Evolutionary conservation across 75 land plant genomes (phyloP).

Genomic region (Sequoia sempervirens): DNA sequence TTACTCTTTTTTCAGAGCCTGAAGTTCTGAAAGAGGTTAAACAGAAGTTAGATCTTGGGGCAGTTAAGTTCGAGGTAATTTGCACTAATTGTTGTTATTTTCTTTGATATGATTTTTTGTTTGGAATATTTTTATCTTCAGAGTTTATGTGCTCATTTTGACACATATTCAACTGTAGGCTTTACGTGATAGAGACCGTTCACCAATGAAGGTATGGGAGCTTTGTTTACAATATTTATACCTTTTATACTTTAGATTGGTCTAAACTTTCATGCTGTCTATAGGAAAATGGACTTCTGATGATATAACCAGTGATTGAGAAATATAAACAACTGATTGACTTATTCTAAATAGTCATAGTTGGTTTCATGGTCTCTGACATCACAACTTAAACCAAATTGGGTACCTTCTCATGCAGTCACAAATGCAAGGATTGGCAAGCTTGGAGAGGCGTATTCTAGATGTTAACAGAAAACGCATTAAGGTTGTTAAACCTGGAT

Average conservation of each 20-base stretch:
- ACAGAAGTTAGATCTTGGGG: conserved; percentile 89
- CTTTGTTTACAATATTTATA: background rate
- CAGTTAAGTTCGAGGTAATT: conserved; percentile 91
- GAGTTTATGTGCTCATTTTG: background rate
- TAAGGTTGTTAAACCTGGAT: conserved; percentile 97
- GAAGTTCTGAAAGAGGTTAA: conserved; percentile 92
- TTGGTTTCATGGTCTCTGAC: background rate
- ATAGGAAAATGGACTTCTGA: background rate
- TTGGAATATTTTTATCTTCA: background rate
- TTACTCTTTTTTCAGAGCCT: conserved; percentile 59
- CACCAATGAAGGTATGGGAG: conserved; percentile 63
- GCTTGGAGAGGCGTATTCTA: conserved; percentile 77
- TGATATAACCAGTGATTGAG: background rate
- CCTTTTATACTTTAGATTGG: background rate
- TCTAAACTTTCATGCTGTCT: background rate
- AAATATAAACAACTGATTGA: background rate
- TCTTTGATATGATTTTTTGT: background rate
- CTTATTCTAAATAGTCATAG: background rate
- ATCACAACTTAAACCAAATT: background rate
- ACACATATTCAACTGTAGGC: conserved; percentile 38
- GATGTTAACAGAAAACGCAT: conserved; percentile 90
- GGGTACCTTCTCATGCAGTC: conserved; percentile 21
- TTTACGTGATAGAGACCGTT: conserved; percentile 73
- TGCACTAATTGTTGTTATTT: background rate
- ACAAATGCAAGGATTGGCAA: conserved; percentile 41